Conservation (phyloP, 768 basidiomycete species). For the Hygrophoropsis aurantiaca region DNA sequence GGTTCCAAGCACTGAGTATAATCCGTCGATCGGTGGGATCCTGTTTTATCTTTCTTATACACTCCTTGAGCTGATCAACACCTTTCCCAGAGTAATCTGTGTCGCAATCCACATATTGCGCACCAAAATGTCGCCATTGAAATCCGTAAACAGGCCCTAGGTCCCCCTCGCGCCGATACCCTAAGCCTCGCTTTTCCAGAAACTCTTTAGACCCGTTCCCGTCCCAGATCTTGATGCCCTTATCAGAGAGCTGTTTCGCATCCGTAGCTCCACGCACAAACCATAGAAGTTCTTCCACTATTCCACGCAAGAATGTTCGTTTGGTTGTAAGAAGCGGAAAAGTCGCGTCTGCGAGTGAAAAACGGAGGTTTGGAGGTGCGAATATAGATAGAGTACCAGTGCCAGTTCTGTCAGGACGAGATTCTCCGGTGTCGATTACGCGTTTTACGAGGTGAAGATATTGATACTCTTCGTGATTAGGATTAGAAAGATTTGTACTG, state of each 20-base stretch:
- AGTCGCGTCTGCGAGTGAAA: slow-evolving; percentile 73
- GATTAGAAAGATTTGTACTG: background rate
- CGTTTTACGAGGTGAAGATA: slow-evolving; percentile 81
- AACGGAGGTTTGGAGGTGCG: slow-evolving; percentile 86
- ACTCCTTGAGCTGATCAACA: slow-evolving; percentile 89
- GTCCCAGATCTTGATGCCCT: slow-evolving; percentile 97
- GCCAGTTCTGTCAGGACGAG: slow-evolving; percentile 88
- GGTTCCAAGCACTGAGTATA: slow-evolving; percentile 97
- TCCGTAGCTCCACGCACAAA: slow-evolving; percentile 87
- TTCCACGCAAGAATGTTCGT: slow-evolving; percentile 87
- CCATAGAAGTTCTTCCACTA: slow-evolving; percentile 94
- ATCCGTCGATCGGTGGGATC: slow-evolving; percentile 93
- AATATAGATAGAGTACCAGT: slow-evolving; percentile 93
- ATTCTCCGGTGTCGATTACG: slow-evolving; percentile 74
- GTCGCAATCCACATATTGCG: slow-evolving; percentile 74
- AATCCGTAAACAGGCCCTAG: slow-evolving; percentile 97
- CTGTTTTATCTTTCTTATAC: slow-evolving; percentile 88
- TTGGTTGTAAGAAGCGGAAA: slow-evolving; percentile 95
- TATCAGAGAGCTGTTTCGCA: slow-evolving; percentile 67
- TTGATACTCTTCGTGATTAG: slow-evolving; percentile 79
- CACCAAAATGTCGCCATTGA: slow-evolving; percentile 96
- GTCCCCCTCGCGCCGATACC: slow-evolving; percentile 85
- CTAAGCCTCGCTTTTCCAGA: slow-evolving; percentile 80
- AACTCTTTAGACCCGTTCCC: slow-evolving; percentile 91
- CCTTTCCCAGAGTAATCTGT: slow-evolving; percentile 78